A percentile compares a stretch with the other conserved stretches of the same genome.
Evolutionary conservation across 1,284 basidiomycete species (phyloP).

Genomic region (Cryptococcus depauperatus): DNA sequence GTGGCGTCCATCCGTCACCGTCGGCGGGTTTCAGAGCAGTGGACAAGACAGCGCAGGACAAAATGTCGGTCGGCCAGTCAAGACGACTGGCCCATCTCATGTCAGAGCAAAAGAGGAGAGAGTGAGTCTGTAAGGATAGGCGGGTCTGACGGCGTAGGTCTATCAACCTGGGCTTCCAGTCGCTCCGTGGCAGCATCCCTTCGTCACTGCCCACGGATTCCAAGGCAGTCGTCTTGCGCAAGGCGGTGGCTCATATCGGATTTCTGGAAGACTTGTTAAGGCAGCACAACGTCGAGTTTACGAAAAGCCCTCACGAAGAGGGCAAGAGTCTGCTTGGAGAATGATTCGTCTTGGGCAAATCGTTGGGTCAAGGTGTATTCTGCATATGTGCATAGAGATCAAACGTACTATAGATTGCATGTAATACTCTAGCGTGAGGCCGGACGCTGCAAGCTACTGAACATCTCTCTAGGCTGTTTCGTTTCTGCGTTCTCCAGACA

Average conservation of each 20-base stretch:
- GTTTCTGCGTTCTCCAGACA: slow-evolving; percentile 30
- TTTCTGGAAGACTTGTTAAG: slow-evolving; percentile 30
- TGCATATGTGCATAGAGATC: no score
- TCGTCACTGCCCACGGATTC: slow-evolving; percentile 33
- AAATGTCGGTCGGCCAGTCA: slow-evolving; percentile 25
- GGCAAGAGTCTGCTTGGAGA: no score
- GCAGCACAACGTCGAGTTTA: slow-evolving; percentile 17
- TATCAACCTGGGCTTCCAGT: slow-evolving; percentile 39
- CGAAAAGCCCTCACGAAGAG: no score
- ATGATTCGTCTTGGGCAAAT: no score
- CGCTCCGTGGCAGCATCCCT: slow-evolving; percentile 30
- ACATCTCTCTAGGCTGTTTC: no score
- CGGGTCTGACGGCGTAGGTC: slow-evolving; percentile 18
- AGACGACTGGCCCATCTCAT: slow-evolving; percentile 39
- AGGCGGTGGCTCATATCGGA: slow-evolving; percentile 36
- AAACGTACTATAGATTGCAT: no score
- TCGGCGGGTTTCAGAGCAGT: slow-evolving; percentile 7
- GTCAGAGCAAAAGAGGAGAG: slow-evolving; percentile 42
- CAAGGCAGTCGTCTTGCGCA: slow-evolving; percentile 40
- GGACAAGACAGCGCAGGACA: slow-evolving; percentile 5
- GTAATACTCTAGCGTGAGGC: no score
- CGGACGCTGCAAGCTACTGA: no score
- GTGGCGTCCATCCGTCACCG: slow-evolving; percentile 11
- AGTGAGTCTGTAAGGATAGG: slow-evolving; percentile 24
- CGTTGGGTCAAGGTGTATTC: no score